Conservation (phyloP, 2,329 filamentous ascomycete genomes). For the Aspergillus sp. region DNA sequence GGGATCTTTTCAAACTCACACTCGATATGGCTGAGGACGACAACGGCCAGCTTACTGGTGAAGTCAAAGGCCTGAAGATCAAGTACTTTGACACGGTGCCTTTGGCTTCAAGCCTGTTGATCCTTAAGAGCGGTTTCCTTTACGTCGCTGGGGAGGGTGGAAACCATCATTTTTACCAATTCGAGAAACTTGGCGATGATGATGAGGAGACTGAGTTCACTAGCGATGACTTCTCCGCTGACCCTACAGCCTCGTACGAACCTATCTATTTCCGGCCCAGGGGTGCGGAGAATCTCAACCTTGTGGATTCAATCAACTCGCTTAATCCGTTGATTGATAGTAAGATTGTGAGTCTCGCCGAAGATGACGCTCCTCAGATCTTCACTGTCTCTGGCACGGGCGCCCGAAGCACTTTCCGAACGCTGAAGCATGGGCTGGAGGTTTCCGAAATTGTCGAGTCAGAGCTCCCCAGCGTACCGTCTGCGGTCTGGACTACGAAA, state of each 20-base stretch:
- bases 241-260: conserved; percentile 69
- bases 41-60: conserved; percentile 73
- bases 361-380: conserved; percentile 94
- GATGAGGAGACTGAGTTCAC: conserved; percentile 84
- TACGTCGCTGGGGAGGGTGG: conserved; percentile 91
- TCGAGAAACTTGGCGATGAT: conserved; percentile 94
- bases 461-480: conserved; percentile 82
- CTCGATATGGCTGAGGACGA: conserved; percentile 85
- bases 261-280: conserved; percentile 85
- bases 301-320: conserved; percentile 81
- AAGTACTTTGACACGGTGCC: conserved; percentile 99
- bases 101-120: conserved; percentile 80
- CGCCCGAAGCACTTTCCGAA: conserved; percentile 85
- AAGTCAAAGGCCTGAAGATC: conserved; percentile 81
- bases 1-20: conserved; percentile 96
- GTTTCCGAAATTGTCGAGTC: conserved; percentile 96
- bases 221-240: conserved; percentile 78
- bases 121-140: conserved; percentile 92
- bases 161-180: conserved; percentile 93
- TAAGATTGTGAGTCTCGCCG: conserved; percentile 85
- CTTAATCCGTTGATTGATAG: conserved; percentile 91
- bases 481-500: conserved; percentile 94
- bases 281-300: conserved; percentile 73
- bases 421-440: conserved; percentile 86
- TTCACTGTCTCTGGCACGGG: conserved; percentile 89